A percentile compares a stretch with the other conserved stretches of the same genome.
Evolutionary conservation across 2,329 filamentous ascomycete species (phyloP).

Genomic region (Penicillium sp.): DNA sequence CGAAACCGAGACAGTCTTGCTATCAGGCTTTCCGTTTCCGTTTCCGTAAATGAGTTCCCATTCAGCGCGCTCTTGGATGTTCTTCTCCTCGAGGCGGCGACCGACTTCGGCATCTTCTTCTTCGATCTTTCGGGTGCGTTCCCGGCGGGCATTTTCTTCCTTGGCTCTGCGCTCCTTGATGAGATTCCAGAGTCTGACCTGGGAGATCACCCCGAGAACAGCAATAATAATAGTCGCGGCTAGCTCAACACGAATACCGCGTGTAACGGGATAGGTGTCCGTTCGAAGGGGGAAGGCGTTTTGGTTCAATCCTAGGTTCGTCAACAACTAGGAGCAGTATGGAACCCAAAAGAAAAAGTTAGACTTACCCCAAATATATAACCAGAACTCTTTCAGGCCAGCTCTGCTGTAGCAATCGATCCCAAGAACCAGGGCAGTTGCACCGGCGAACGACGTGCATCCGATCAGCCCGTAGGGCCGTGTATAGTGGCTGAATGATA

Average conservation of each 20-base stretch:
- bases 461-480: conserved; percentile 73
- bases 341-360: not conserved
- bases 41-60: conserved; percentile 81
- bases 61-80: conserved; percentile 44
- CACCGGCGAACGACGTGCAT: conserved; percentile 75
- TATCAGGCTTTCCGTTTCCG: conserved; percentile 50
- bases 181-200: conserved; percentile 81
- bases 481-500: conserved; percentile 76
- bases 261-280: conserved; percentile 78
- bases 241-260: conserved; percentile 80
- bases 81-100: conserved; percentile 51
- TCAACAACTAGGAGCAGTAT: conserved; percentile 4
- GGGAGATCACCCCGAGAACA: conserved; percentile 74
- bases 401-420: conserved; percentile 87
- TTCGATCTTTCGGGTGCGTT: conserved; percentile 55
- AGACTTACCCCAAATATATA: conserved; percentile 74
- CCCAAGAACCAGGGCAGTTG: conserved; percentile 74
- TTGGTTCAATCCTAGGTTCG: conserved; percentile 61
- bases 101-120: conserved; percentile 69
- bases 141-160: conserved; percentile 45
- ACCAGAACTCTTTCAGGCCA: conserved; percentile 95
- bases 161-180: conserved; percentile 56
- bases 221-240: conserved; percentile 73
- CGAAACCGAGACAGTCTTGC: conserved; percentile 27
- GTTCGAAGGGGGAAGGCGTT: conserved; percentile 75